Evolutionary conservation across 176 grass and related monocot genomes (phyloP).

Genomic region (Carex cristatella): DNA sequence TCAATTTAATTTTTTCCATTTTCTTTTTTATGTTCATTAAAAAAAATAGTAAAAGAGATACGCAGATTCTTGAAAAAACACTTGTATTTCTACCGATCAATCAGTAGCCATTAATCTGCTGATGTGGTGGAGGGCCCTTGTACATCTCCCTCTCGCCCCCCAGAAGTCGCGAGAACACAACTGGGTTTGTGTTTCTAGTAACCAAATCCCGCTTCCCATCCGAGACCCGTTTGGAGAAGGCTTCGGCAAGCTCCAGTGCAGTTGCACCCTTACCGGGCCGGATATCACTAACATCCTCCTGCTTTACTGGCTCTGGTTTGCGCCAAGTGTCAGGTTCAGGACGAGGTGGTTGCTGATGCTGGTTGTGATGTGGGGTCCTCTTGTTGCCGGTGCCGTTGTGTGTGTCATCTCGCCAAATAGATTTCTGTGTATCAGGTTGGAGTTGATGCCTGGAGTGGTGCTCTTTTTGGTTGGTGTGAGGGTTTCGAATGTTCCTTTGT

Average conservation of each 20-base stretch:
- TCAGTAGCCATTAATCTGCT: conserved; percentile 95
- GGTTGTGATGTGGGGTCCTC: conserved; percentile 45
- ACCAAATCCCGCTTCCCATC: conserved; percentile 33
- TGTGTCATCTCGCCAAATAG: conserved; percentile 48
- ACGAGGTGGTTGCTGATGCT: conserved; percentile 31
- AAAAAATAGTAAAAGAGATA: conserved; percentile 26
- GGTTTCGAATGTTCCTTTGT: conserved; percentile 54
- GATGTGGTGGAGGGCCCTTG: conserved; percentile 61
- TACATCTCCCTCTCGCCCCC: conserved; percentile 40
- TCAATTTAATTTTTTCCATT: conserved; percentile 13
- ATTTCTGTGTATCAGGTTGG: conserved; percentile 40
- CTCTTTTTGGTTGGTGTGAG: conserved; percentile 51
- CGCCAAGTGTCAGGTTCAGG: conserved; percentile 81
- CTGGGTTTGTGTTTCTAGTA: conserved; percentile 38
- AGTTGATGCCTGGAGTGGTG: conserved; percentile 13
- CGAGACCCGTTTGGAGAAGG: conserved; percentile 78
- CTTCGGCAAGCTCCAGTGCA: conserved; percentile 81
- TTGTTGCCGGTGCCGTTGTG: conserved; percentile 39
- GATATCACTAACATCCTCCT: conserved; percentile 30
- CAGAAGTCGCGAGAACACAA: conserved; percentile 34
- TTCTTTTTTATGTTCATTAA: conserved; percentile 23
- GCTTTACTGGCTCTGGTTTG: conserved; percentile 58
- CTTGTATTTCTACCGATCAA: conserved; percentile 17
- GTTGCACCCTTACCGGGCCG: conserved; percentile 67
- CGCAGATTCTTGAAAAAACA: conserved; percentile 18